Percentiles rank a stretch among this genome's conserved stretches.
phyloP scores from a whole-genome alignment of 2,329 filamentous ascomycete species.

The Colletotrichum ledebouriae region DNA sequence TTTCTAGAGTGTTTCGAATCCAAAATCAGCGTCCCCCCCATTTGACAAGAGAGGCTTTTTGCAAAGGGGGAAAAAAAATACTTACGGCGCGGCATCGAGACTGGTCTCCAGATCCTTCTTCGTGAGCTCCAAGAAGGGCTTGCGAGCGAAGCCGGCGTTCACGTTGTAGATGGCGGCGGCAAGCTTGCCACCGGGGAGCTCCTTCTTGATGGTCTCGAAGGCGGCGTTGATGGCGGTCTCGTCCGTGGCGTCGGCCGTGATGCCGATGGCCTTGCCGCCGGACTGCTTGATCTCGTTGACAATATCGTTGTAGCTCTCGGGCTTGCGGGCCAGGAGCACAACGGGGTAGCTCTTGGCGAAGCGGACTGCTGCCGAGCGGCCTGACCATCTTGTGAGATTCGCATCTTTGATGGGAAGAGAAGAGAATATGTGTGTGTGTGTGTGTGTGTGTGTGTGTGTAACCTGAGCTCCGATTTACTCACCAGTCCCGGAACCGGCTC shows the following conservation, averaged over 20 bases:
- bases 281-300: constrained; percentile 75
- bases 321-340: constrained; percentile 78
- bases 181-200: constrained; percentile 67
- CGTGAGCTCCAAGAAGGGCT: constrained; percentile 71
- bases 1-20: constrained; percentile 54
- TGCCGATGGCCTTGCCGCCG: constrained; percentile 79
- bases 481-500: constrained; percentile 78
- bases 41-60: too few species aligned
- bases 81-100: constrained; percentile 64
- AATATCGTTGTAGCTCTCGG: constrained; percentile 74
- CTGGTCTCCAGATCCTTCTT: constrained; percentile 63
- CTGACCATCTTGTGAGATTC: constrained; percentile 45
- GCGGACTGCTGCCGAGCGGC: constrained; percentile 64
- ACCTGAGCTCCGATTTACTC: constrained; percentile 52
- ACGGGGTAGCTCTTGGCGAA: constrained; percentile 78
- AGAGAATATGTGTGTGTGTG: constrained; percentile 57
- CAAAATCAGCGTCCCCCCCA: background rate
- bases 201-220: constrained; percentile 72
- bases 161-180: constrained; percentile 81
- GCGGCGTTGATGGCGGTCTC: constrained; percentile 57
- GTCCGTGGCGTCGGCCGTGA: constrained; percentile 74
- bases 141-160: constrained; percentile 62
- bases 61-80: constrained; percentile 39
- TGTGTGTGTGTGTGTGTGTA: constrained; percentile 67
- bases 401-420: too few species aligned